A percentile compares a stretch with the other conserved stretches of the same genome.
Conservation (phyloP, 805 yeast species). For the Scheffersomyces lignosus region DNA sequence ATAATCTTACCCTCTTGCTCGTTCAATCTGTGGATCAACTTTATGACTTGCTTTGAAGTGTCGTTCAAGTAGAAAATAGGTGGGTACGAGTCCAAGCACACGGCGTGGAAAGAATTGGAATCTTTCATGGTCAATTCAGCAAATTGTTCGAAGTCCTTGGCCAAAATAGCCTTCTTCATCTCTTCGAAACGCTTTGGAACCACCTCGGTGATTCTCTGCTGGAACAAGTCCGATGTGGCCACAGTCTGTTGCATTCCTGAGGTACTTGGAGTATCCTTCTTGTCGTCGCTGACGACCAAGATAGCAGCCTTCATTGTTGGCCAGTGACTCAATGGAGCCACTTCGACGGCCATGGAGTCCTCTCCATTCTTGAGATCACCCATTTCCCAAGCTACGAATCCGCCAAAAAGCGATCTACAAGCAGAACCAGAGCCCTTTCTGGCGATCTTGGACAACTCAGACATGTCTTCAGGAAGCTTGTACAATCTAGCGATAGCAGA, state of each 20-base stretch:
- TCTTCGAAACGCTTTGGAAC: slow-evolving; percentile 82
- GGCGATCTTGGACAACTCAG: slow-evolving; percentile 89
- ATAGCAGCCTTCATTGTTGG: slow-evolving; percentile 88
- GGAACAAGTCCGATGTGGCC: slow-evolving; percentile 80
- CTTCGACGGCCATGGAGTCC: slow-evolving; percentile 92
- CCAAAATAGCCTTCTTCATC: slow-evolving; percentile 75
- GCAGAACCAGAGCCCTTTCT: slow-evolving; percentile 99
- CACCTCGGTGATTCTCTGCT: slow-evolving; percentile 71
- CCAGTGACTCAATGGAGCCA: slow-evolving; percentile 87
- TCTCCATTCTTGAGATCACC: slow-evolving; percentile 74
- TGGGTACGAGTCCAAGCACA: slow-evolving; percentile 93
- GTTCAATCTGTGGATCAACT: slow-evolving; percentile 76
- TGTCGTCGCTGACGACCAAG: slow-evolving; percentile 87
- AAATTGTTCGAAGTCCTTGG: slow-evolving; percentile 75
- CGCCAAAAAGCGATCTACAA: slow-evolving; percentile 95
- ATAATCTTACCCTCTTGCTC: slow-evolving; percentile 61
- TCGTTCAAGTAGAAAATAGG: slow-evolving; percentile 95
- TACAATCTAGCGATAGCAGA: slow-evolving; percentile 84
- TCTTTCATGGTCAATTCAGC: slow-evolving; percentile 94
- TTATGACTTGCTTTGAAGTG: slow-evolving; percentile 77
- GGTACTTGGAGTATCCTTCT: slow-evolving; percentile 93
- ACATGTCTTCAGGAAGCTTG: slow-evolving; percentile 77
- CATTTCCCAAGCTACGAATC: slow-evolving; percentile 99
- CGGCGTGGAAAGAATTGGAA: slow-evolving; percentile 96
- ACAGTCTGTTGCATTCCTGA: slow-evolving; percentile 97